These are phyloP conservation scores for Penicillium diatomitis DNA, from an alignment of 495 filamentous ascomycete genomes.

Conservation along the genomic window DNA sequence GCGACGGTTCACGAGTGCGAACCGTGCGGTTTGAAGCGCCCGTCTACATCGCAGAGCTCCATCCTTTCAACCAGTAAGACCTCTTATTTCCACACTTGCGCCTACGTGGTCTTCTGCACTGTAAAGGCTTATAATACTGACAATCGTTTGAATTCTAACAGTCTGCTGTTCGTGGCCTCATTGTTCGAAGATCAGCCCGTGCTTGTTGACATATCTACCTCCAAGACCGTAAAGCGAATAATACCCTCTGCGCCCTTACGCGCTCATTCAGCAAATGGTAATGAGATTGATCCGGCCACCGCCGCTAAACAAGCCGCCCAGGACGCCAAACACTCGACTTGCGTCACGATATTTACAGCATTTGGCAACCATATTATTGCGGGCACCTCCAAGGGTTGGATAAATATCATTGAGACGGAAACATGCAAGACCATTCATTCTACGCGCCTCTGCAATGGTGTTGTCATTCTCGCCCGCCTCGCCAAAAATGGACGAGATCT, in stretches of 20 bases:
- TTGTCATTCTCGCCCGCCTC: constrained; percentile 80
- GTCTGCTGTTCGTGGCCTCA: constrained; percentile 73
- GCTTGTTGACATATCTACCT: constrained; percentile 67
- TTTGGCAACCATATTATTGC: constrained; percentile 80
- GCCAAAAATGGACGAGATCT: constrained; percentile 75
- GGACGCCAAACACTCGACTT: constrained; percentile 89
- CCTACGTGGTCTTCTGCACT: neutral
- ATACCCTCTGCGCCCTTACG: constrained; percentile 77
- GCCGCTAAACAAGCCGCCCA: constrained; percentile 80
- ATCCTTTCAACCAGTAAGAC: constrained; percentile 81
- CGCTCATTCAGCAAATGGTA: constrained; percentile 43
- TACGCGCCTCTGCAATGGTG: constrained; percentile 72
- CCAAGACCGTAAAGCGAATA: constrained; percentile 57
- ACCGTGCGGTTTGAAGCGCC: constrained; percentile 81
- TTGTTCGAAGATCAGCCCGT: constrained; percentile 88
- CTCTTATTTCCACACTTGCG: neutral
- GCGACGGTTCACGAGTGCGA: constrained; percentile 58
- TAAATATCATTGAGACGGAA: constrained; percentile 83
- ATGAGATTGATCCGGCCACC: constrained; percentile 50
- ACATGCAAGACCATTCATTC: constrained; percentile 76
- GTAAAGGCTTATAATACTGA: neutral
- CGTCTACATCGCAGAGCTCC: constrained; percentile 89
- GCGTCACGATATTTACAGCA: constrained; percentile 77
- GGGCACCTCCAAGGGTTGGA: constrained; percentile 87
- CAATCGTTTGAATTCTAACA: constrained; percentile 16